Percentiles rank a stretch among this genome's conserved stretches.
Conservation (phyloP, 345 rosid genomes). For the Acer campestre region DNA sequence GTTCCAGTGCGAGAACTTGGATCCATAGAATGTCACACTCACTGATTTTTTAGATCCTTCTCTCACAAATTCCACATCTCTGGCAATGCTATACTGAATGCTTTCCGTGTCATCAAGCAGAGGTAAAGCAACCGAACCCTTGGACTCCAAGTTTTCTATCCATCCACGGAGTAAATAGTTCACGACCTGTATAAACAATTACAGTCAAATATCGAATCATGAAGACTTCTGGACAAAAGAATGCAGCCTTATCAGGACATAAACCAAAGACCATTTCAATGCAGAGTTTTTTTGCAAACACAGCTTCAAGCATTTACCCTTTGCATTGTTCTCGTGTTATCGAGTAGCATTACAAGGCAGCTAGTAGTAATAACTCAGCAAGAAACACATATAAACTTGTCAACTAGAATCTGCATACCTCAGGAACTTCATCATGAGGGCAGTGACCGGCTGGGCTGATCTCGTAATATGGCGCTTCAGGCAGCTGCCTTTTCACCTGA, state of each 20-base stretch:
- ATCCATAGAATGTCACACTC: constrained; percentile 48
- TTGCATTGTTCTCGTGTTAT: too few relatives aligned
- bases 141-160: constrained; percentile 75
- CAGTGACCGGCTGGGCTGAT: constrained; percentile 99
- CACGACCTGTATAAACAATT: constrained; percentile 58
- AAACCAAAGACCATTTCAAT: too few relatives aligned
- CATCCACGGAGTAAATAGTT: constrained; percentile 81
- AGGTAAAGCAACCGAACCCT: constrained; percentile 57
- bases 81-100: constrained; percentile 33
- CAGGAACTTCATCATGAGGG: constrained; percentile 99
- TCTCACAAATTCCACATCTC: constrained; percentile 70
- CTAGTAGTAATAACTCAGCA: background rate
- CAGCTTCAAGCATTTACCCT: too few relatives aligned
- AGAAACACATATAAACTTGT: background rate
- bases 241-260: too few relatives aligned
- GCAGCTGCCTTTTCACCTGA: constrained; percentile 69
- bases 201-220: constrained; percentile 5
- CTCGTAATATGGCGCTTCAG: constrained; percentile 83
- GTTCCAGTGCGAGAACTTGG: constrained; percentile 56
- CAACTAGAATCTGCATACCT: constrained; percentile 48
- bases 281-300: too few relatives aligned
- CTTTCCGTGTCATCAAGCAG: constrained; percentile 51
- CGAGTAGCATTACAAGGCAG: too few relatives aligned
- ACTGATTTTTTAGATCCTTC: constrained; percentile 59
- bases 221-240: background rate